Evolutionary conservation across 371 early-diverging fungal species (phyloP).

Genomic region (Edhazardia aedis): DNA sequence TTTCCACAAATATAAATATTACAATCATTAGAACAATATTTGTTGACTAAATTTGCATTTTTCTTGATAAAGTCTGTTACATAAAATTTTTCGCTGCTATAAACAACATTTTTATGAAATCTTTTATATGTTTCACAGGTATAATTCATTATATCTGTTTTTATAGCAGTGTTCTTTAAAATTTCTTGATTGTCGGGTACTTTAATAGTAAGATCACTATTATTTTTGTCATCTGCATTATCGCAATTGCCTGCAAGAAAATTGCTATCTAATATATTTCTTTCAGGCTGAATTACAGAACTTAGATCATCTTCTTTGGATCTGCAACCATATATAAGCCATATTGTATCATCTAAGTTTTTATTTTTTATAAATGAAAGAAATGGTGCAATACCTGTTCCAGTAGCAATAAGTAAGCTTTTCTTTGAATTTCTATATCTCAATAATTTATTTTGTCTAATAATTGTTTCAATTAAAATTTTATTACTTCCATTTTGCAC

Average conservation of each 20-base stretch:
- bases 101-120: too few species aligned
- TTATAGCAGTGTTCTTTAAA: too few species aligned
- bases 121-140: too few species aligned
- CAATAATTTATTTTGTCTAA: conserved; percentile 20
- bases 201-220: too few species aligned
- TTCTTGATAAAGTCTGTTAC: too few species aligned
- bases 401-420: conserved; percentile 32
- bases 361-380: conserved; percentile 33
- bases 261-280: neutral
- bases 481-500: conserved; percentile 3
- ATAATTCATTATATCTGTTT: too few species aligned
- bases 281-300: too few species aligned
- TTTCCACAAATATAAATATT: too few species aligned
- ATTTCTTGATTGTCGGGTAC: too few species aligned
- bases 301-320: conserved; percentile 33
- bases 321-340: conserved; percentile 42
- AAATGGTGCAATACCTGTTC: conserved; percentile 45
- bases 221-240: neutral
- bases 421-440: conserved; percentile 4
- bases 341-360: conserved; percentile 6
- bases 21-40: too few species aligned
- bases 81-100: too few species aligned
- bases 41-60: too few species aligned
- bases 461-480: conserved; percentile 4
- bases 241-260: conserved; percentile 5